Evolutionary conservation across 768 basidiomycete species (phyloP).

Genomic region (Mycena galericulata): DNA sequence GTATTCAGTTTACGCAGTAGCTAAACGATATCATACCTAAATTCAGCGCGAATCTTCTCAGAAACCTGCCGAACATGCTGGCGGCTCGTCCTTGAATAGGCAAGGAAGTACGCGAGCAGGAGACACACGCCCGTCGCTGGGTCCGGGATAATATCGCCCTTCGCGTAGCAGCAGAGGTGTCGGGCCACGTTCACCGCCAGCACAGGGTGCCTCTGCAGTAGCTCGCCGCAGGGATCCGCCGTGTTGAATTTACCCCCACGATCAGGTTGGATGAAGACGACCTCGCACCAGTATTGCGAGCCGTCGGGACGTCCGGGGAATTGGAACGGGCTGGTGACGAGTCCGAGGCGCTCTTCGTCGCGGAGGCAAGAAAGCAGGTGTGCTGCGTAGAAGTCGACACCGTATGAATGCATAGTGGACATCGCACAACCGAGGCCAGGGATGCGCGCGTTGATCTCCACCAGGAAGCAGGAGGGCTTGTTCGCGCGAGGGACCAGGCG

Average conservation of each 20-base stretch:
- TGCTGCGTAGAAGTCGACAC: conserved; percentile 30
- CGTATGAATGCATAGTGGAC: conserved; percentile 23
- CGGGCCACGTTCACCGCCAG: conserved; percentile 8
- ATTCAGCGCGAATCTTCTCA: conserved; percentile 22
- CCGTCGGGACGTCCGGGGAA: conserved; percentile 22
- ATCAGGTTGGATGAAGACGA: conserved; percentile 27
- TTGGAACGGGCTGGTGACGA: conserved; percentile 5
- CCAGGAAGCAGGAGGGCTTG: conserved; percentile 23
- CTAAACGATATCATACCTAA: conserved; percentile 16
- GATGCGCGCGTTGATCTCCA: conserved; percentile 30
- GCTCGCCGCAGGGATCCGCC: conserved; percentile 18
- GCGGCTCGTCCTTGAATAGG: conserved; percentile 17
- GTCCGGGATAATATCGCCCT: conserved; percentile 23
- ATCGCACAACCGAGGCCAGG: conserved; percentile 28
- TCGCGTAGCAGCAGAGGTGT: conserved; percentile 19
- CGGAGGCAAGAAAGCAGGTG: conserved; percentile 24
- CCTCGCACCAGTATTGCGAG: conserved; percentile 29
- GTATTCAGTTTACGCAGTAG: neutral
- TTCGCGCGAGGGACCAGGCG: neutral
- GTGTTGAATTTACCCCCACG: conserved; percentile 19
- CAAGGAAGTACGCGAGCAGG: conserved; percentile 25
- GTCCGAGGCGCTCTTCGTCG: conserved; percentile 8
- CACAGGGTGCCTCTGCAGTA: conserved; percentile 9
- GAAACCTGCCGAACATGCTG: conserved; percentile 16
- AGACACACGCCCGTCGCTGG: conserved; percentile 26